phyloP scores from a whole-genome alignment of 805 yeast genomes.

The Martiniozyma abietophila region DNA sequence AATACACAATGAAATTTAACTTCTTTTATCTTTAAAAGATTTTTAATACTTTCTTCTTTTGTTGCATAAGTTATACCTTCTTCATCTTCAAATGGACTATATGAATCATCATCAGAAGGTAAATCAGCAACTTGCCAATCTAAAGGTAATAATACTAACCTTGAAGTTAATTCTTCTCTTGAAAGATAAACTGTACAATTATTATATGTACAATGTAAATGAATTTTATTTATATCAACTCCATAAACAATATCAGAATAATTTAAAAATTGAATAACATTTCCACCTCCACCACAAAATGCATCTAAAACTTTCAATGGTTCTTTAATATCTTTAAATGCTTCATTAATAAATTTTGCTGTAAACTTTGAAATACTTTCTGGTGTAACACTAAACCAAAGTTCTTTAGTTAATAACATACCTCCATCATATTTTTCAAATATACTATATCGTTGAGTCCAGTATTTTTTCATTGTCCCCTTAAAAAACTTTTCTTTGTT shows the following conservation, averaged over 20 bases:
- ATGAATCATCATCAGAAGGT: neutral
- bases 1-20: conserved; percentile 44
- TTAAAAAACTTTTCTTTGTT: conserved; percentile 9
- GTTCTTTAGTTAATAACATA: conserved; percentile 55
- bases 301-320: conserved; percentile 39
- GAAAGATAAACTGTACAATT: conserved; percentile 6
- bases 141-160: conserved; percentile 6
- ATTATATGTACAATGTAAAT: conserved; percentile 11
- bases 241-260: conserved; percentile 7
- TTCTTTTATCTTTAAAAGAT: conserved; percentile 2
- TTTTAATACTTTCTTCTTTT: conserved; percentile 1
- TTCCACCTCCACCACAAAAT: conserved; percentile 88
- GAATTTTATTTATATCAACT: conserved; percentile 10
- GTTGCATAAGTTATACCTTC: conserved; percentile 6
- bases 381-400: conserved; percentile 88
- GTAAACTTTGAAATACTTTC: conserved; percentile 57
- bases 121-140: conserved; percentile 7
- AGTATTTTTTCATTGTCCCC: conserved; percentile 37
- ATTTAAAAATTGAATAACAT: conserved; percentile 55
- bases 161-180: conserved; percentile 1
- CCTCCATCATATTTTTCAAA: conserved; percentile 63
- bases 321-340: conserved; percentile 57
- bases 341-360: conserved; percentile 46
- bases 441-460: conserved; percentile 51
- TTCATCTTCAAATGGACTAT: neutral